A percentile compares a stretch with the other conserved stretches of the same genome.
Evolutionary conservation across 805 yeast species (phyloP).

Genomic region (Metschnikowia continentalis): DNA sequence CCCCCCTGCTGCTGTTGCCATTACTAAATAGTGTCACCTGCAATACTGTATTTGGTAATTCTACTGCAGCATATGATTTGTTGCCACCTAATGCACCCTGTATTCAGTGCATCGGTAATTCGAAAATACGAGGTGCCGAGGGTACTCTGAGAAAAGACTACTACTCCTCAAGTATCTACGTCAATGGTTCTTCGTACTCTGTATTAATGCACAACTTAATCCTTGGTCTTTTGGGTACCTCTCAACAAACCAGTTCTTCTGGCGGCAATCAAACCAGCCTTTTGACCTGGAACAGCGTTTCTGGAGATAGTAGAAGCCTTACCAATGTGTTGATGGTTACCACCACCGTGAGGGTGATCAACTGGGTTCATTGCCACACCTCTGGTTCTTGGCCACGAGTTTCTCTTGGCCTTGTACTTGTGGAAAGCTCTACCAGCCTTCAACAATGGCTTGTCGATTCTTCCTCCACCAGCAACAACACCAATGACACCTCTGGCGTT

Average conservation of each 20-base stretch:
- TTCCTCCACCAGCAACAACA: slow-evolving; percentile 99
- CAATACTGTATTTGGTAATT: no score
- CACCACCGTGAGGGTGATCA: slow-evolving; percentile 99
- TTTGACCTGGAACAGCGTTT: slow-evolving; percentile 99
- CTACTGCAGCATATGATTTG: no score
- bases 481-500: slow-evolving; percentile 99
- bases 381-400: slow-evolving; percentile 99
- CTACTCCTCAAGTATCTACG: neutral
- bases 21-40: no score
- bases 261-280: slow-evolving; percentile 99
- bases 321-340: slow-evolving; percentile 99
- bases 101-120: no score
- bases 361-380: slow-evolving; percentile 99
- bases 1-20: no score
- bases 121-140: no score
- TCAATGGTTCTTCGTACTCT: slow-evolving; percentile 6
- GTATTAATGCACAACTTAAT: slow-evolving; percentile 27
- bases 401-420: slow-evolving; percentile 48
- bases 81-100: no score
- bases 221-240: slow-evolving; percentile 90
- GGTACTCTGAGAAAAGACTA: neutral
- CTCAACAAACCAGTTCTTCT: slow-evolving; percentile 99
- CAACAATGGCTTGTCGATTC: slow-evolving; percentile 98
- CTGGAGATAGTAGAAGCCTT: slow-evolving; percentile 98
- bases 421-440: slow-evolving; percentile 99